These are phyloP conservation scores for Hygrocybe coccinea DNA, from an alignment of 768 basidiomycete species.

Conservation along the genomic window DNA sequence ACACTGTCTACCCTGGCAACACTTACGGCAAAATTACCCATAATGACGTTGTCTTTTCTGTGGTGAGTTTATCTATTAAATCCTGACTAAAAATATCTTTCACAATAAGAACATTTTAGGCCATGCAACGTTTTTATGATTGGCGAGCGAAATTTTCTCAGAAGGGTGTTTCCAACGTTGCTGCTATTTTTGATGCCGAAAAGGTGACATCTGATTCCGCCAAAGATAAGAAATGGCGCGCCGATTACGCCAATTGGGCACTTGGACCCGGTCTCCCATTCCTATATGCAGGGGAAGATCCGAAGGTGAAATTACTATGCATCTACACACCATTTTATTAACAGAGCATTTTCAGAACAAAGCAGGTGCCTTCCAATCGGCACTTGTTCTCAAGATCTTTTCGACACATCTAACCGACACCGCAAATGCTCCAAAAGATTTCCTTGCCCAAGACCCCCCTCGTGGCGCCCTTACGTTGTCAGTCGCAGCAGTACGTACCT, in stretches of 20 bases:
- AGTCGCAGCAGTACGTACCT: background rate
- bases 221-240: background rate
- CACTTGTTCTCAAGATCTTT: background rate
- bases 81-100: background rate
- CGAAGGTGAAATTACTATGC: background rate
- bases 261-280: background rate
- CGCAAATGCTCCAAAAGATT: background rate
- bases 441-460: background rate
- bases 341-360: background rate
- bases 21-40: background rate
- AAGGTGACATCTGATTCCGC: background rate
- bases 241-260: background rate
- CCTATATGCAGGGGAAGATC: background rate
- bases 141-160: background rate
- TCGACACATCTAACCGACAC: background rate
- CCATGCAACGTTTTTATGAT: background rate
- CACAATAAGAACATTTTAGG: background rate
- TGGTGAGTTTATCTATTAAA: background rate
- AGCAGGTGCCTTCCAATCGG: background rate
- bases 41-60: background rate
- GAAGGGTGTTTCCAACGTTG: background rate
- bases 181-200: background rate
- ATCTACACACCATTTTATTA: background rate
- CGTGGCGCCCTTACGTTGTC: background rate
- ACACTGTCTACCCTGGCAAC: too few relatives aligned